Evolutionary conservation across 176 grass and related monocot genomes (phyloP).

Genomic region (Ensete glaucum): DNA sequence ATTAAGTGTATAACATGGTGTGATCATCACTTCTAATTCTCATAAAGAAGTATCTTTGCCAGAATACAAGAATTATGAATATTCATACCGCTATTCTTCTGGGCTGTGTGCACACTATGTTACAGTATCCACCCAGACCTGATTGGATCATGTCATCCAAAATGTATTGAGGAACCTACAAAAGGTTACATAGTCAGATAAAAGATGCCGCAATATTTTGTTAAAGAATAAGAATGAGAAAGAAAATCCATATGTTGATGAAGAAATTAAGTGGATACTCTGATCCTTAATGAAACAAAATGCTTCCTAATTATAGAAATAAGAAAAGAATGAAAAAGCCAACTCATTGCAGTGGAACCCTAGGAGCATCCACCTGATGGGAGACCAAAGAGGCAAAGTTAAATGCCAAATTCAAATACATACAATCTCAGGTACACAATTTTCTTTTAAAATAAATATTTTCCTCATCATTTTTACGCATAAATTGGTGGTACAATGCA

Average conservation of each 20-base stretch:
- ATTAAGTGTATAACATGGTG: no score
- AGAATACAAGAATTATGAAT: neutral
- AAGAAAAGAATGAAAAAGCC: no score
- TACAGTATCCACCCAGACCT: conserved; percentile 76
- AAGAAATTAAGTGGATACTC: neutral
- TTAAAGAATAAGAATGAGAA: neutral
- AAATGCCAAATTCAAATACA: no score
- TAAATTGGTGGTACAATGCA: no score
- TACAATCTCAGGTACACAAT: no score
- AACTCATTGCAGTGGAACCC: no score
- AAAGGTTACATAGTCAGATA: conserved; percentile 7
- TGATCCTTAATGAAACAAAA: neutral
- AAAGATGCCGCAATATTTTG: neutral
- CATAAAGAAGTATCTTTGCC: neutral
- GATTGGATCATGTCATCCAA: conserved; percentile 95
- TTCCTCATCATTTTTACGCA: no score
- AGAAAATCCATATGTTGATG: neutral
- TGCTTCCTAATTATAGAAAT: neutral
- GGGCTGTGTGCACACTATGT: conserved; percentile 88
- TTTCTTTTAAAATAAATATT: no score
- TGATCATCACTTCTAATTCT: no score
- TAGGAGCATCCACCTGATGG: no score
- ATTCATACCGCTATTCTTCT: conserved; percentile 73
- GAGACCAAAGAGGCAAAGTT: no score
- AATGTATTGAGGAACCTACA: conserved; percentile 92